Percentiles rank a stretch among this genome's conserved stretches.
Evolutionary conservation across 1,284 basidiomycete species (phyloP).

Genomic region (Leccinum pseudoinsigne): DNA sequence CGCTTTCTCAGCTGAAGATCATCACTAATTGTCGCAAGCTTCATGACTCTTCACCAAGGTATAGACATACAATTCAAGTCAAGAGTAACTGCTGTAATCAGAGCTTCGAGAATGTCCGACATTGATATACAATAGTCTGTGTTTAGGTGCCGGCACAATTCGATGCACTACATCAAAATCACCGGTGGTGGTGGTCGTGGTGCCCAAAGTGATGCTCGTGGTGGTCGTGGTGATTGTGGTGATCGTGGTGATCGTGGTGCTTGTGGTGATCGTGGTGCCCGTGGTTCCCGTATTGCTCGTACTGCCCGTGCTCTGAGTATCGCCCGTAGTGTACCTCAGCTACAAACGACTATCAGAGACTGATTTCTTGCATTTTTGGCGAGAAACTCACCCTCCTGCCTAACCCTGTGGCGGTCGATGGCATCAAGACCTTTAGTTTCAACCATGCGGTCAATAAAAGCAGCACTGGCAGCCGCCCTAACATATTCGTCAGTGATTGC

Average conservation of each 20-base stretch:
- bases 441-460: constrained; percentile 44
- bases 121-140: constrained; percentile 5
- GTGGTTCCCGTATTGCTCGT: not conserved
- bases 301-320: not conserved
- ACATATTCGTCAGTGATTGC: not conserved
- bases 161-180: not conserved
- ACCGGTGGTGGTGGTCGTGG: not conserved
- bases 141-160: not conserved
- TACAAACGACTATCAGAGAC: constrained; percentile 7
- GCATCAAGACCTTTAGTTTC: constrained; percentile 55
- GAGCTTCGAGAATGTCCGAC: not conserved
- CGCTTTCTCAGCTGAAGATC: not conserved
- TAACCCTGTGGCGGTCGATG: constrained; percentile 36
- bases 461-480: constrained; percentile 38
- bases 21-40: not conserved
- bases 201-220: not conserved
- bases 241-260: not conserved
- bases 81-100: not conserved
- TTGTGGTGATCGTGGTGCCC: not conserved
- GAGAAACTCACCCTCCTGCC: constrained; percentile 29
- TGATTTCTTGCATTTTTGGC: fast-evolving
- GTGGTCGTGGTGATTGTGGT: not conserved
- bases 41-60: not conserved
- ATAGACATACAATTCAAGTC: not conserved
- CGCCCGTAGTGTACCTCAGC: constrained; percentile 6